Percentiles rank a stretch among this genome's conserved stretches.
Conservation (phyloP, 805 yeast species). For the Kluyveromyces wickerhamii region DNA sequence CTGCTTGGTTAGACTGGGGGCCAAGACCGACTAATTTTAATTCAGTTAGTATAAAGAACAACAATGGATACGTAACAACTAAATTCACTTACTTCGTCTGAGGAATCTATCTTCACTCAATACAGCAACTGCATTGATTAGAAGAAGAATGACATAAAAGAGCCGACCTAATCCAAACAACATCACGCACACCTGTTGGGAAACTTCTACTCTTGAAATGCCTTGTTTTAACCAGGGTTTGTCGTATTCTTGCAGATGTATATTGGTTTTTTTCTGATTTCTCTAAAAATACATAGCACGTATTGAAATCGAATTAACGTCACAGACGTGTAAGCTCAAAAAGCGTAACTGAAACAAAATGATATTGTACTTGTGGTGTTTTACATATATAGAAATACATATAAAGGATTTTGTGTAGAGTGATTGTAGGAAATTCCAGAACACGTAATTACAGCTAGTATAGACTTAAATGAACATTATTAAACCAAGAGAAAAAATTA, state of each 20-base stretch:
- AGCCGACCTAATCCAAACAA: slow-evolving; percentile 57
- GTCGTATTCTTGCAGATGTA: too few relatives aligned
- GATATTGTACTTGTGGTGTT: slow-evolving; percentile 6
- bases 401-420: slow-evolving; percentile 3
- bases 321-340: too few relatives aligned
- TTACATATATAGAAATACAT: slow-evolving; percentile 6
- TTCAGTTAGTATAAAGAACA: slow-evolving; percentile 4
- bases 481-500: slow-evolving; percentile 4
- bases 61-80: neutral
- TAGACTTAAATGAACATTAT: slow-evolving; percentile 5
- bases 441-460: slow-evolving; percentile 4
- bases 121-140: slow-evolving; percentile 69
- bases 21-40: slow-evolving; percentile 37
- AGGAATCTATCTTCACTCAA: slow-evolving; percentile 74
- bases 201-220: too few relatives aligned
- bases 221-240: too few relatives aligned
- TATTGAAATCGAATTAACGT: too few relatives aligned
- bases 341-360: slow-evolving; percentile 5
- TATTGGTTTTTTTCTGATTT: too few relatives aligned
- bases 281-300: too few relatives aligned
- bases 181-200: too few relatives aligned
- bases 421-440: too few relatives aligned
- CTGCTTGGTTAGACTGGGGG: slow-evolving; percentile 31
- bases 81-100: slow-evolving; percentile 40
- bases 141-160: slow-evolving; percentile 44